Conservation (phyloP, 1,139 yeast species). For the Debaryomyces robertsiae region DNA sequence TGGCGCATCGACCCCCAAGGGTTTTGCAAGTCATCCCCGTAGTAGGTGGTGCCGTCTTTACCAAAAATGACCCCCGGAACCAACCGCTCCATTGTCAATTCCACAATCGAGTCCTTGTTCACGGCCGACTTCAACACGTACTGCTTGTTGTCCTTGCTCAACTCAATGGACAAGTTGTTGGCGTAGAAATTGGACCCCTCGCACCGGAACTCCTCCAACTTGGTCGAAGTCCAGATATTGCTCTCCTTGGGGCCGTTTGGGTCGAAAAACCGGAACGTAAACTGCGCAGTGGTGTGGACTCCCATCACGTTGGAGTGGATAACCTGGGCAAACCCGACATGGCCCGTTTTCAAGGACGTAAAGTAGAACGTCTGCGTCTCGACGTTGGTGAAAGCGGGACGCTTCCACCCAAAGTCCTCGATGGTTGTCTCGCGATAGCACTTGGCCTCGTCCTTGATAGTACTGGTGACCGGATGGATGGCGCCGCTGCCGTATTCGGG, state of each 20-base stretch:
- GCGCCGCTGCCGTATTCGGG: constrained; percentile 95
- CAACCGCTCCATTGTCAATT: constrained; percentile 59
- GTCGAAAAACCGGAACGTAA: constrained; percentile 80
- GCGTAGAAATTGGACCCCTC: constrained; percentile 86
- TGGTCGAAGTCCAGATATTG: constrained; percentile 85
- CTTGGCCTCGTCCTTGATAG: constrained; percentile 50
- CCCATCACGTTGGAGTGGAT: constrained; percentile 93
- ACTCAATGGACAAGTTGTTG: constrained; percentile 61
- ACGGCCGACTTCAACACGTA: constrained; percentile 69
- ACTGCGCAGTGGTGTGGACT: constrained; percentile 89
- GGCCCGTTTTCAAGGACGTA: constrained; percentile 60
- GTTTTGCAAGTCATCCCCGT: constrained; percentile 76
- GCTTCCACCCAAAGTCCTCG: constrained; percentile 73
- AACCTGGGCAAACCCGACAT: constrained; percentile 87
- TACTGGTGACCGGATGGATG: constrained; percentile 76
- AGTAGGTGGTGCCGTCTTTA: constrained; percentile 77
- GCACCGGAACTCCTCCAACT: constrained; percentile 74
- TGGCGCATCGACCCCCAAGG: constrained; percentile 99
- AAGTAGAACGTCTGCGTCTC: constrained; percentile 95
- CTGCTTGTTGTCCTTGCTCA: constrained; percentile 55
- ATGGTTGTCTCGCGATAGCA: constrained; percentile 48
- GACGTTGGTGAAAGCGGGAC: constrained; percentile 82
- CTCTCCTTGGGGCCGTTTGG: constrained; percentile 44
- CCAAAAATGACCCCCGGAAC: constrained; percentile 93
- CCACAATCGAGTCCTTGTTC: constrained; percentile 71